Evolutionary conservation across 257 asterid species (phyloP).

Genomic region (Anisodus tanguticus): DNA sequence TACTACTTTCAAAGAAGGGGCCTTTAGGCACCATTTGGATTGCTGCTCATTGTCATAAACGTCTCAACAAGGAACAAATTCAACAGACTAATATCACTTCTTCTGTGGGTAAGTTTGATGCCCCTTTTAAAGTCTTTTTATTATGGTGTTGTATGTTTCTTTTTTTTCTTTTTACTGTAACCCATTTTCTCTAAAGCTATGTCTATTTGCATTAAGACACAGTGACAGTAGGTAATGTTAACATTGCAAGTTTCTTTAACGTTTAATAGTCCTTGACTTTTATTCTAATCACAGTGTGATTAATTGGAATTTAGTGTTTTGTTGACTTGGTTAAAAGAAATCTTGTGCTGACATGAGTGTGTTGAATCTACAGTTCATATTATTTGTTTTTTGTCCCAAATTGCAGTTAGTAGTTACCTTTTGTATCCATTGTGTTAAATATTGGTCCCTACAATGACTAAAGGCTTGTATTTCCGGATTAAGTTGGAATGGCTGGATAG

Average conservation of each 20-base stretch:
- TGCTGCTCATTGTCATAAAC: slow-evolving; percentile 87
- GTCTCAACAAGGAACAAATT: slow-evolving; percentile 65
- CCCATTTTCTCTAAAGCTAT: background rate
- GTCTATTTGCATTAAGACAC: background rate
- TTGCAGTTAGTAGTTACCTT: background rate
- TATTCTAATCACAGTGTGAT: background rate
- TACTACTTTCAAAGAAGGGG: slow-evolving; percentile 80
- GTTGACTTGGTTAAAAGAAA: background rate
- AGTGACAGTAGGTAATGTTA: background rate
- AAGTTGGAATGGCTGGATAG: background rate
- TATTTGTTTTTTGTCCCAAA: background rate
- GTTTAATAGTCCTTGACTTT: background rate
- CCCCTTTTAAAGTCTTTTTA: background rate
- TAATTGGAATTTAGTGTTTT: slow-evolving; percentile 7
- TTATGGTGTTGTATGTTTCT: background rate
- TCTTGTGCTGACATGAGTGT: background rate
- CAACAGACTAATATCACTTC: slow-evolving; percentile 62
- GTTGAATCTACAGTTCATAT: background rate
- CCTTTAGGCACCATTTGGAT: slow-evolving; percentile 74
- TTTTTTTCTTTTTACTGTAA: background rate
- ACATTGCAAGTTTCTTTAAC: background rate
- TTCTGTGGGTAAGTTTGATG: slow-evolving; percentile 69
- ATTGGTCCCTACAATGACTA: background rate
- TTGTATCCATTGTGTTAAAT: background rate
- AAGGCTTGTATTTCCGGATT: background rate